These are phyloP conservation scores for Curvularia eragrostidis DNA, from an alignment of 2,329 filamentous ascomycete species.

Conservation along the genomic window DNA sequence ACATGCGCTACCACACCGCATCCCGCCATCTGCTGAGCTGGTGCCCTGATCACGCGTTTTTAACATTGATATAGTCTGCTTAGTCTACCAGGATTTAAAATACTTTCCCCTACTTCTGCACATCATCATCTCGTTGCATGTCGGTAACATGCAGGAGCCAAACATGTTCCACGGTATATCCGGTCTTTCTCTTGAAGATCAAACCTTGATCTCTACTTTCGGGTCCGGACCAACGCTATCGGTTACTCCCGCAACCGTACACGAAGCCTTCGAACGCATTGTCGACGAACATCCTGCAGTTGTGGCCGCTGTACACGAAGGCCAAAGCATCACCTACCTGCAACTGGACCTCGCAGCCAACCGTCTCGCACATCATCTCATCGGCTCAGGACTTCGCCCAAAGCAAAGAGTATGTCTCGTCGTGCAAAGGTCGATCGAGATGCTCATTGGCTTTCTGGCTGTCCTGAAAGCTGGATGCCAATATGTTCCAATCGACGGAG, in stretches of 20 bases:
- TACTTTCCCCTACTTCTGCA: not conserved
- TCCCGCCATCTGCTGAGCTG: not conserved
- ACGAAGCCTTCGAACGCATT: constrained; percentile 14
- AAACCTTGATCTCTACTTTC: constrained; percentile 6
- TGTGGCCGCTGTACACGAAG: constrained; percentile 8
- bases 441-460: constrained; percentile 64
- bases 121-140: not conserved
- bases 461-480: constrained; percentile 65
- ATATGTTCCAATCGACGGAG: constrained; percentile 66
- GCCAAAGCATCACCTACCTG: constrained; percentile 35
- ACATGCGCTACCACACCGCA: constrained; percentile 6
- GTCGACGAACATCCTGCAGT: constrained; percentile 6
- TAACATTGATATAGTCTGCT: not conserved
- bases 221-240: constrained; percentile 7
- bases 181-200: constrained; percentile 6
- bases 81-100: not conserved
- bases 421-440: constrained; percentile 62
- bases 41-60: not conserved
- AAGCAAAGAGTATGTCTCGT: constrained; percentile 61
- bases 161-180: constrained; percentile 1
- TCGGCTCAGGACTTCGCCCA: constrained; percentile 34
- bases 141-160: constrained; percentile 3
- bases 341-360: constrained; percentile 42
- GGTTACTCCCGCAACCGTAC: constrained; percentile 2
- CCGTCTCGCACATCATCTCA: constrained; percentile 41